Conservation (phyloP, 2,329 filamentous ascomycete species). For the Elsinoe perseae region DNA sequence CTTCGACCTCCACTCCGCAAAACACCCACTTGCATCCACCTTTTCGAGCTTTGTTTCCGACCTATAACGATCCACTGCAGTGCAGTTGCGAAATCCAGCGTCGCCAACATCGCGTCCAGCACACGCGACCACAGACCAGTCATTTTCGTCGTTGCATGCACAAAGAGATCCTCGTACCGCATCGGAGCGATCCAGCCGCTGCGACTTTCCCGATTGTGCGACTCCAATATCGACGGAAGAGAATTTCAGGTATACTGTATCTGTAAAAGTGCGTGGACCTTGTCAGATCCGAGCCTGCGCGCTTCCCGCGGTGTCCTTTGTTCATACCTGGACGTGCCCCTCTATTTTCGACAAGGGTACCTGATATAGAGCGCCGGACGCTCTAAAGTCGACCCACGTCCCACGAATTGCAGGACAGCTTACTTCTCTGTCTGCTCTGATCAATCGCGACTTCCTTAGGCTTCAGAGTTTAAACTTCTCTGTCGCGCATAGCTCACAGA, state of each 20-base stretch:
- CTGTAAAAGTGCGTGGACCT: constrained; percentile 3
- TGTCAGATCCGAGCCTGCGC: background rate
- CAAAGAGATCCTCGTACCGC: constrained; percentile 2
- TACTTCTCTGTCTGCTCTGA: background rate
- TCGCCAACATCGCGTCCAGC: background rate
- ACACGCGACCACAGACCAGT: background rate
- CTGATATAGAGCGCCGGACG: constrained; percentile 10
- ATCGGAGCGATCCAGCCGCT: constrained; percentile 11
- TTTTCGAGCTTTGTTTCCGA: background rate
- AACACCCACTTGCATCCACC: background rate
- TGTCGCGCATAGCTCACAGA: background rate
- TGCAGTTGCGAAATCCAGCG: background rate
- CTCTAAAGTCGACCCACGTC: constrained; percentile 7
- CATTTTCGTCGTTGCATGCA: constrained; percentile 1
- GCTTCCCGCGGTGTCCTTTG: background rate
- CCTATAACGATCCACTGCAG: background rate
- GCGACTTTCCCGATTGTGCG: background rate
- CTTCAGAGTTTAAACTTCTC: background rate
- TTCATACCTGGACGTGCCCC: background rate
- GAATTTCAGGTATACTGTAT: background rate
- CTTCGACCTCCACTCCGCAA: background rate
- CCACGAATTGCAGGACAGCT: background rate
- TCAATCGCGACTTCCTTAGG: background rate
- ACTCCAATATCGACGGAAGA: background rate
- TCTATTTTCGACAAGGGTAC: background rate